These are phyloP conservation scores for Sergeia podlipaevii DNA, from an alignment of 208 protist species.

Conservation along the genomic window DNA sequence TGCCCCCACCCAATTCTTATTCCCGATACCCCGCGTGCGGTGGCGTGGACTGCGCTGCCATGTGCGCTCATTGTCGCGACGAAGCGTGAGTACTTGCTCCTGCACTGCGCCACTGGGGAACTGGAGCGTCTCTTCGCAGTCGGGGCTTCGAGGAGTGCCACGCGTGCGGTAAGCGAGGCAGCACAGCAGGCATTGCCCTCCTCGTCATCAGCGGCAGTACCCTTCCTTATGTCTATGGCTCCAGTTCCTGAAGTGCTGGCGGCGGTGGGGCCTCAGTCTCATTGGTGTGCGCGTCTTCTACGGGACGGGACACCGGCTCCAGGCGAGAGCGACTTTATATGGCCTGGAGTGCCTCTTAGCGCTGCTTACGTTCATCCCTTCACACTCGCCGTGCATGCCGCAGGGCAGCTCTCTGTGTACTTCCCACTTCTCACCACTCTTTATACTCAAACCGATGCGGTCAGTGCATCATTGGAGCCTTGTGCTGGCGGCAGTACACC, in stretches of 20 bases:
- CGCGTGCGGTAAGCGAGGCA: too few relatives aligned
- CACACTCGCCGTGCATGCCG: slow-evolving; percentile 34
- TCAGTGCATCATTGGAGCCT: too few relatives aligned
- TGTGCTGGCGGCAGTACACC: too few relatives aligned
- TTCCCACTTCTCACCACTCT: slow-evolving; percentile 48
- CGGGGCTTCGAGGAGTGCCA: background rate
- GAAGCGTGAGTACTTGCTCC: slow-evolving; percentile 25
- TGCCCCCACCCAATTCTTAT: too few relatives aligned
- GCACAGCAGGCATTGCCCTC: background rate
- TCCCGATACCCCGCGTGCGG: background rate
- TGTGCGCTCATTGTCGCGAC: too few relatives aligned
- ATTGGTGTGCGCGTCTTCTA: slow-evolving; percentile 39
- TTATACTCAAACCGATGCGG: background rate
- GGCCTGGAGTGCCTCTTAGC: background rate
- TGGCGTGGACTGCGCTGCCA: slow-evolving; percentile 13
- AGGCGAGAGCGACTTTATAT: slow-evolving; percentile 19
- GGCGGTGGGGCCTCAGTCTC: slow-evolving; percentile 29
- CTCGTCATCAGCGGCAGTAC: slow-evolving; percentile 8
- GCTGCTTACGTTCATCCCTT: slow-evolving; percentile 51
- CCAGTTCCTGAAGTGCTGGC: slow-evolving; percentile 65
- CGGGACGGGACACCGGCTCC: slow-evolving; percentile 58
- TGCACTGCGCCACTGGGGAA: slow-evolving; percentile 13
- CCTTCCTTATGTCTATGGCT: slow-evolving; percentile 50
- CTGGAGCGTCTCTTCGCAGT: slow-evolving; percentile 15
- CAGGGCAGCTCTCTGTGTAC: slow-evolving; percentile 21